These are phyloP conservation scores for Termitomyces sp. DNA, from an alignment of 768 basidiomycete genomes.

Conservation along the genomic window DNA sequence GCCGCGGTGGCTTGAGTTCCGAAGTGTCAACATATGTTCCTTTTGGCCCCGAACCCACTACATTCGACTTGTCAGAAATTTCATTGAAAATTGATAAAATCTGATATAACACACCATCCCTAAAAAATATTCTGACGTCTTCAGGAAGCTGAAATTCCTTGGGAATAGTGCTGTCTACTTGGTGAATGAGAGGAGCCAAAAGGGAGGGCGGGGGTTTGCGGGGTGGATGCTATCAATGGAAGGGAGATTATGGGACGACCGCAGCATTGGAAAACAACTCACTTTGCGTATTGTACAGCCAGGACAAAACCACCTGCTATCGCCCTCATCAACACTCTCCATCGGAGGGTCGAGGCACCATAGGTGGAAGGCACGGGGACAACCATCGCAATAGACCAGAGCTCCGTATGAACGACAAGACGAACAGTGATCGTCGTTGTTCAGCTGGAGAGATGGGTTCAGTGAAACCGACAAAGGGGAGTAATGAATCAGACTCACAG, in stretches of 20 bases:
- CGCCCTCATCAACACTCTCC: slow-evolving; percentile 81
- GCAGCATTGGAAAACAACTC: slow-evolving; percentile 17
- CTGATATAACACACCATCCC: slow-evolving; percentile 59
- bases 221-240: slow-evolving; percentile 50
- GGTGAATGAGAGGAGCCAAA: slow-evolving; percentile 66
- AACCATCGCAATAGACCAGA: slow-evolving; percentile 95
- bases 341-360: slow-evolving; percentile 96
- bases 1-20: slow-evolving; percentile 67
- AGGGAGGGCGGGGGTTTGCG: slow-evolving; percentile 62
- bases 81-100: slow-evolving; percentile 1
- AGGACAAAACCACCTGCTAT: slow-evolving; percentile 80
- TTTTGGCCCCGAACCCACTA: slow-evolving; percentile 74
- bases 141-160: slow-evolving; percentile 83
- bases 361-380: slow-evolving; percentile 92
- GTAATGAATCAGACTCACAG: slow-evolving; percentile 26
- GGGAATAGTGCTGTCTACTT: slow-evolving; percentile 64
- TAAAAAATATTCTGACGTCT: slow-evolving; percentile 78
- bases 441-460: slow-evolving; percentile 26
- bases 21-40: slow-evolving; percentile 83
- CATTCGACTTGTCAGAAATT: slow-evolving; percentile 13
- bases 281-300: slow-evolving; percentile 66
- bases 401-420: slow-evolving; percentile 78
- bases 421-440: slow-evolving; percentile 83
- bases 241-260: slow-evolving; percentile 11
- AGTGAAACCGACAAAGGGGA: neutral